Percentiles rank a stretch among this genome's conserved stretches.
phyloP scores from a whole-genome alignment of 2,329 filamentous ascomycete species.

The Ophiocordyceps camponoti-saundersi region DNA sequence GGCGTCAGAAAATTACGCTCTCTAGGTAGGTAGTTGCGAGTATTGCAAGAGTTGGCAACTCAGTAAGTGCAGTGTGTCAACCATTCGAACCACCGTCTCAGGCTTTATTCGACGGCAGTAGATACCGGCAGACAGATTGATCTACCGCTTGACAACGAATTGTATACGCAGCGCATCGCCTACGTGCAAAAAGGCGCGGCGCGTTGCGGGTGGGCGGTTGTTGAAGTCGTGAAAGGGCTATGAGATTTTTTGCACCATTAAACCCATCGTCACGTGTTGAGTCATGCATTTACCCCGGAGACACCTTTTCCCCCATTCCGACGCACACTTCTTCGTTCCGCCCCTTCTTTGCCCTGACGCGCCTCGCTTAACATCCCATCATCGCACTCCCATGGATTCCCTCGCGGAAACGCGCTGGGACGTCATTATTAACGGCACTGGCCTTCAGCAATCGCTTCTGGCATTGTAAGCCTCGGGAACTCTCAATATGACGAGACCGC shows the following conservation, averaged over 20 bases:
- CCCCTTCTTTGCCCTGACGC: neutral
- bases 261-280: neutral
- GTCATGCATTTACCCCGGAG: neutral
- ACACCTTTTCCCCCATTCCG: neutral
- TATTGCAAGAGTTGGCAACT: too few relatives aligned
- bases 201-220: slow-evolving; percentile 13
- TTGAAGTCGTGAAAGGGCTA: slow-evolving; percentile 10
- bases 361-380: slow-evolving; percentile 1
- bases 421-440: slow-evolving; percentile 63
- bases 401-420: slow-evolving; percentile 62
- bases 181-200: slow-evolving; percentile 10
- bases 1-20: neutral
- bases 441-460: slow-evolving; percentile 61
- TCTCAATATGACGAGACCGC: slow-evolving; percentile 12
- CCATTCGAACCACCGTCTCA: slow-evolving; percentile 77
- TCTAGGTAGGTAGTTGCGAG: too few relatives aligned
- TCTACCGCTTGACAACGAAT: slow-evolving; percentile 41
- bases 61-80: slow-evolving; percentile 39
- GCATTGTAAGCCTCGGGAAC: slow-evolving; percentile 44
- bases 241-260: slow-evolving; percentile 10
- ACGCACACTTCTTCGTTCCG: slow-evolving; percentile 3
- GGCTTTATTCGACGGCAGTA: slow-evolving; percentile 65
- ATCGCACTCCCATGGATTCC: slow-evolving; percentile 44
- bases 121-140: slow-evolving; percentile 57
- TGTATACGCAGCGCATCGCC: slow-evolving; percentile 37